Evolutionary conservation across 495 filamentous ascomycete species (phyloP), one percentile per base, ranked within the genome.

Genomic region (Daldinia concentrica): DNA sequence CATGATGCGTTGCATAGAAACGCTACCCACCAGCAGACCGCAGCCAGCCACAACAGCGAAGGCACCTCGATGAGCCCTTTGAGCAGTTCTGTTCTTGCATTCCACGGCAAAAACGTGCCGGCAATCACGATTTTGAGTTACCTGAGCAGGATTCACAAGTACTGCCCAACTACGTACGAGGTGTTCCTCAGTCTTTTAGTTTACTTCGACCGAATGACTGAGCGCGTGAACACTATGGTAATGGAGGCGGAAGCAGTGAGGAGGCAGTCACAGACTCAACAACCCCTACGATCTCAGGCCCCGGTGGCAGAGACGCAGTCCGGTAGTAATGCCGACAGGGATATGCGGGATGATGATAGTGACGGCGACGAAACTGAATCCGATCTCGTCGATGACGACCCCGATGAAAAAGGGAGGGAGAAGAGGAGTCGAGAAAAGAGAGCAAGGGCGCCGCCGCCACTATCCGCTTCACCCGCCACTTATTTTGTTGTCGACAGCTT

Each of bases 401-500:
- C 77, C n/a, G 75, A 79, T n/a, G 74, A 77, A 22, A 76, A 72
- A 11, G 60, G 36, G 1, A 62, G 62, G 26, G 58, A 17, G 15
- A 70, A 50, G 17, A 58, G 29, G 22, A 71, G 29, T 14, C 55
- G 22, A 14, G 62, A 62, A 34, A 69, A 67, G 56, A 62, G 70
- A 45, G 22, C 64, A 17, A 73, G 69, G 36, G 76, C 79, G 29
- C 77, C 82, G 2, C 76, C 82, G 4, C 69, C 66, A 36, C 66
- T 71, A 54, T 62, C 76, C 27, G 69, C 73, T 56, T 78, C 79
- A 86, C 90, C 51, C 89, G 82, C 82, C 0, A 84, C 82, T 11
- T 98, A 94, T 74, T 99, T 99, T 76, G 95, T 98, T 54, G 95
- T 98, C 2, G 95, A 99, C 82, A 98, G 95, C 78, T 99, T 95